These are phyloP conservation scores for Cladosporium sp. DNA, from an alignment of 2,329 filamentous ascomycete species.

Conservation along the genomic window DNA sequence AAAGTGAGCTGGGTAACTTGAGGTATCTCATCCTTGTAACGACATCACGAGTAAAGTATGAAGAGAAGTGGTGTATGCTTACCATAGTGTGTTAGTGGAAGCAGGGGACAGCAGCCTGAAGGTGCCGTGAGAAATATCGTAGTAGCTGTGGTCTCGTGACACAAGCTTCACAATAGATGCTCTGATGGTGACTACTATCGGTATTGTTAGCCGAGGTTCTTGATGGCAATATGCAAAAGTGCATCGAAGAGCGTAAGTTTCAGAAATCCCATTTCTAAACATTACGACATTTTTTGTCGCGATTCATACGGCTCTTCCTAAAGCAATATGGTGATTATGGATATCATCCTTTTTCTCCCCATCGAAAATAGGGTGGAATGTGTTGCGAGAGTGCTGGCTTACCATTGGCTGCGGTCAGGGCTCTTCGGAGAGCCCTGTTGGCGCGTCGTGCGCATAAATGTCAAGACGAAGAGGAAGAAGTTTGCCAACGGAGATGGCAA, in stretches of 20 bases:
- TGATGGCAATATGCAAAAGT: neutral
- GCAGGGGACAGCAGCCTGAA: neutral
- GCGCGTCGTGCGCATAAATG: neutral
- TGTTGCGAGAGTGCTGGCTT: slow-evolving; percentile 8
- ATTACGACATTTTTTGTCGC: slow-evolving; percentile 46
- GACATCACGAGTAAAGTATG: neutral
- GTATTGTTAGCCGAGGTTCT: neutral
- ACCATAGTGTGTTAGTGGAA: neutral
- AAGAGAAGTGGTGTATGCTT: neutral
- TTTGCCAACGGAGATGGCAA: neutral
- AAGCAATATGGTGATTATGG: slow-evolving; percentile 31
- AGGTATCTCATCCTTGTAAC: slow-evolving; percentile 5
- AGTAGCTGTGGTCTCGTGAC: neutral
- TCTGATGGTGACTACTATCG: neutral
- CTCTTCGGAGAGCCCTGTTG: neutral
- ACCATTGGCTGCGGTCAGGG: slow-evolving; percentile 10
- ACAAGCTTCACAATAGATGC: neutral
- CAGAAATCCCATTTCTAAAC: slow-evolving; percentile 47
- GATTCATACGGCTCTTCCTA: slow-evolving; percentile 54
- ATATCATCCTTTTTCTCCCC: slow-evolving; percentile 32
- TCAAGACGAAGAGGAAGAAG: neutral
- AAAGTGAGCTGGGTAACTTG: slow-evolving; percentile 9
- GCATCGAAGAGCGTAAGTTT: slow-evolving; percentile 16
- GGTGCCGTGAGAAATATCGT: neutral
- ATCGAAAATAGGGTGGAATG: neutral